Percentiles rank a stretch among this genome's conserved stretches.
These are phyloP conservation scores for Macroventuria anomochaeta DNA, from an alignment of 2,329 filamentous ascomycete species.

Conservation along the genomic window DNA sequence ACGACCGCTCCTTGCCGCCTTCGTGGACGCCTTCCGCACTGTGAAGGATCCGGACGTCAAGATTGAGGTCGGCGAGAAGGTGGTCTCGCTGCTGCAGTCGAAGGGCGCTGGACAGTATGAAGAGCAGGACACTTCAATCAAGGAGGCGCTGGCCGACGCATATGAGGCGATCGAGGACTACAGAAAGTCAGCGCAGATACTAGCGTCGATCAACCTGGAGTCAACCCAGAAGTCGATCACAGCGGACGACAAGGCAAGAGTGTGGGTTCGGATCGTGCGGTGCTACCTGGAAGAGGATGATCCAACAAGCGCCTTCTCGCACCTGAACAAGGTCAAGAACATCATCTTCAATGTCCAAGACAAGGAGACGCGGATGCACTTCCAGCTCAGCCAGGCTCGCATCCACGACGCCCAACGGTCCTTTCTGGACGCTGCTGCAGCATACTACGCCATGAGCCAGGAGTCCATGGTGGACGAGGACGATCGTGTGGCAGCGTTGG, in stretches of 20 bases:
- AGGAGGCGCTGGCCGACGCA: slow-evolving; percentile 81
- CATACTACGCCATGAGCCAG: slow-evolving; percentile 87
- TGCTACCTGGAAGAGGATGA: slow-evolving; percentile 95
- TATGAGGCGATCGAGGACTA: slow-evolving; percentile 86
- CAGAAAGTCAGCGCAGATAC: slow-evolving; percentile 73
- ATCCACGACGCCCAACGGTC: slow-evolving; percentile 90
- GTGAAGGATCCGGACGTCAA: slow-evolving; percentile 69
- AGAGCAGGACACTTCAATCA: slow-evolving; percentile 81
- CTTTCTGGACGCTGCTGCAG: slow-evolving; percentile 85
- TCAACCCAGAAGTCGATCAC: slow-evolving; percentile 83
- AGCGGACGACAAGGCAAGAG: slow-evolving; percentile 78
- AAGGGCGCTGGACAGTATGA: slow-evolving; percentile 74
- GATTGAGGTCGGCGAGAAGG: slow-evolving; percentile 76
- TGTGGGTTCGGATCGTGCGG: slow-evolving; percentile 94
- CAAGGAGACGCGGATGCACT: slow-evolving; percentile 78
- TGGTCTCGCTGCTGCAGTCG: slow-evolving; percentile 71
- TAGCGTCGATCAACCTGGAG: slow-evolving; percentile 87
- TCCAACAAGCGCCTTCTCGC: slow-evolving; percentile 80
- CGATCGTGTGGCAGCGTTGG: slow-evolving; percentile 83
- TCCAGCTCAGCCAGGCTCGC: slow-evolving; percentile 88
- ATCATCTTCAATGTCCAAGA: slow-evolving; percentile 81
- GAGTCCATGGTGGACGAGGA: slow-evolving; percentile 80
- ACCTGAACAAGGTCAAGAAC: slow-evolving; percentile 94
- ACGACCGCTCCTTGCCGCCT: slow-evolving; percentile 71
- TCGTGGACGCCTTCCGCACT: slow-evolving; percentile 67